phyloP scores from a whole-genome alignment of 352 stramenopile genomes.

The Pilasporangium apinafurcum region DNA sequence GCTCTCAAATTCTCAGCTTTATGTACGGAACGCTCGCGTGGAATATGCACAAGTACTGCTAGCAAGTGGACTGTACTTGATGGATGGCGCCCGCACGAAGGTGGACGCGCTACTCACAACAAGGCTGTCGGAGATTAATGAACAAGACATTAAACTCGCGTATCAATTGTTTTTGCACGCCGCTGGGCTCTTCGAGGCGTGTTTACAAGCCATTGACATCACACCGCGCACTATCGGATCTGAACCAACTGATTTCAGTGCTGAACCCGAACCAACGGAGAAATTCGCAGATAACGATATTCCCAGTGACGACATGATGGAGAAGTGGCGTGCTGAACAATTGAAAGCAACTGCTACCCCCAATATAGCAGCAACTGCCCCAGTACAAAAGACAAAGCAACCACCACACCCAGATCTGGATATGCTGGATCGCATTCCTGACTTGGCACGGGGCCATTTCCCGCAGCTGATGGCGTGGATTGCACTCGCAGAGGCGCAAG shows the following conservation, averaged over 20 bases:
- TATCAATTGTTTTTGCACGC: conserved; percentile 62
- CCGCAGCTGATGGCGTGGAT: conserved; percentile 50
- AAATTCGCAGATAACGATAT: background rate
- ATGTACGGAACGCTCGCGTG: conserved; percentile 40
- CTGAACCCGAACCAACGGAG: conserved; percentile 1
- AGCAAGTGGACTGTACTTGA: conserved; percentile 30
- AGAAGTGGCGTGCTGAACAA: conserved; percentile 56
- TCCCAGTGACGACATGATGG: conserved; percentile 33
- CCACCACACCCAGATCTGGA: too few species aligned
- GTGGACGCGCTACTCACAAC: conserved; percentile 32
- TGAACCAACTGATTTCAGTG: conserved; percentile 20
- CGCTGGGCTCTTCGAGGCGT: conserved; percentile 43
- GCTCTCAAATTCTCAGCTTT: conserved; percentile 31
- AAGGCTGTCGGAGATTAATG: conserved; percentile 35
- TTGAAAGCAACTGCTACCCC: conserved; percentile 6
- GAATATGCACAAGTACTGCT: conserved; percentile 52
- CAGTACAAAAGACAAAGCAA: too few species aligned
- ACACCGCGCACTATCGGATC: conserved; percentile 22
- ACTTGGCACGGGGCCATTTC: conserved; percentile 42
- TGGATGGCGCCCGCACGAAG: conserved; percentile 32
- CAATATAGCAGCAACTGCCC: background rate
- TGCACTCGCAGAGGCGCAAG: conserved; percentile 52
- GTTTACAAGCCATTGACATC: conserved; percentile 32
- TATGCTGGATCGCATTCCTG: conserved; percentile 36
- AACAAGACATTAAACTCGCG: conserved; percentile 61